Base-by-base conservation (phyloP, 495 filamentous ascomycete species). In the Tetracladium marchalianum region DNA sequence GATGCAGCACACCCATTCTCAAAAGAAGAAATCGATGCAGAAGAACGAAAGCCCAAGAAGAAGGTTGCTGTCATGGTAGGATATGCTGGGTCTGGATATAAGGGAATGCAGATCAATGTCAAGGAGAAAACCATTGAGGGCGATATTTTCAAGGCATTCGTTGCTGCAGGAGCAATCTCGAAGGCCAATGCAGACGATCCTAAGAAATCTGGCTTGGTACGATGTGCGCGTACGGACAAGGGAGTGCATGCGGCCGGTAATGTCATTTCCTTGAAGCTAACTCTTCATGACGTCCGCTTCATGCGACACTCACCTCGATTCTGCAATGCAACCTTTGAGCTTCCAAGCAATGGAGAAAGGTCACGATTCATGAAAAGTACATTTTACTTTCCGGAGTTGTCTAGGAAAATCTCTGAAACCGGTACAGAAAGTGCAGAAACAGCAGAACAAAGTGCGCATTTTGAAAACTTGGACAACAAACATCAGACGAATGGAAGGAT, bases 201-300 rank as follows among this genome's bases (percentile, higher is more conserved):
- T 1, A 95, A 90, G 62, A 98, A 98, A 64, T 95, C 90, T 6
- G 85, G 87, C 12, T 76, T 98, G 41, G 84, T 93, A 17, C 84
- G 92, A 35, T 98, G 92, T 62, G 92, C 92, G 10, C 75, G 92
- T 33, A 98, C 92, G 4, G 92, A 98, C 66, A 97, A 96, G 69
- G 93, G 93, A 44, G 92, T 98, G 2, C 93, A 97, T 61, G 92
- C 92, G 1, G 93, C 92, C 1, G 92, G 93, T 9, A 98, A 98
- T 62, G 80, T 97, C 41, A 83, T 98, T 32, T 95, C 88, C 5
- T 68, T 98, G 47, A 98, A 98, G 65, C 71, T 98, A 7, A 27
- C 22, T 27, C 7, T 27, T 27, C 22, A 27, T 27, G 22, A 27
- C 22, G 22, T 27, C 22, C 22, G 3, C 22, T 3, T 27, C 7